These are phyloP conservation scores for Pseudocercospora ulei DNA, from an alignment of 2,329 filamentous ascomycete genomes.

Conservation along the genomic window DNA sequence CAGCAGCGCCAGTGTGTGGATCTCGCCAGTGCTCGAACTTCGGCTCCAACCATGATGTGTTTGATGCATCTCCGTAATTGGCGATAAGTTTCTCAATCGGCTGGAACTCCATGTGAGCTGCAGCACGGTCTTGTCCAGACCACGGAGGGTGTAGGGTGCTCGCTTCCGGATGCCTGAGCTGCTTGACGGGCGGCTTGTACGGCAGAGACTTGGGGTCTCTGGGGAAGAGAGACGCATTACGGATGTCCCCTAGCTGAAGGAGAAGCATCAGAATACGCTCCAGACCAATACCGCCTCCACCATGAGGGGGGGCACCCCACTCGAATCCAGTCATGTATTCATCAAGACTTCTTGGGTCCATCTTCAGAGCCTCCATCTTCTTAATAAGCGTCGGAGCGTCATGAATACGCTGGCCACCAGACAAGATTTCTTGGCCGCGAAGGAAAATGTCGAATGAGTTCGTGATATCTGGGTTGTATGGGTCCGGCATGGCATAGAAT, in stretches of 20 bases:
- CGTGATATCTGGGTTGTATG: slow-evolving; percentile 60
- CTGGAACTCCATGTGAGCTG: slow-evolving; percentile 51
- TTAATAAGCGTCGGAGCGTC: slow-evolving; percentile 62
- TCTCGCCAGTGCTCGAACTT: slow-evolving; percentile 84
- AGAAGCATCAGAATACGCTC: slow-evolving; percentile 82
- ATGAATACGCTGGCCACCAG: slow-evolving; percentile 87
- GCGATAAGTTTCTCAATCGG: slow-evolving; percentile 78
- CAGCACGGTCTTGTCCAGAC: slow-evolving; percentile 44
- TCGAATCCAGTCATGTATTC: slow-evolving; percentile 85
- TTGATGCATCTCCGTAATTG: slow-evolving; percentile 89
- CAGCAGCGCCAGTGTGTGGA: slow-evolving; percentile 63
- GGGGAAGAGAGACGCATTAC: slow-evolving; percentile 76
- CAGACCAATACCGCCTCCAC: slow-evolving; percentile 78
- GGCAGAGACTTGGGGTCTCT: slow-evolving; percentile 83
- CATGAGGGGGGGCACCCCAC: slow-evolving; percentile 79
- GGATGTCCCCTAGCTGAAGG: slow-evolving; percentile 77
- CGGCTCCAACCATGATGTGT: slow-evolving; percentile 87
- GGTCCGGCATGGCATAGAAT: slow-evolving; percentile 84
- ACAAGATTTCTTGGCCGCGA: slow-evolving; percentile 83
- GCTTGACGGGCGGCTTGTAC: slow-evolving; percentile 50
- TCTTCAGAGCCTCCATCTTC: slow-evolving; percentile 65
- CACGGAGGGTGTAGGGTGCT: slow-evolving; percentile 66
- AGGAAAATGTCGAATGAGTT: slow-evolving; percentile 96
- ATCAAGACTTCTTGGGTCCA: slow-evolving; percentile 73
- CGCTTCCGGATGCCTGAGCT: slow-evolving; percentile 75